Conservation (phyloP, 2,329 filamentous ascomycete species). For the Aureobasidium mangrovei region DNA sequence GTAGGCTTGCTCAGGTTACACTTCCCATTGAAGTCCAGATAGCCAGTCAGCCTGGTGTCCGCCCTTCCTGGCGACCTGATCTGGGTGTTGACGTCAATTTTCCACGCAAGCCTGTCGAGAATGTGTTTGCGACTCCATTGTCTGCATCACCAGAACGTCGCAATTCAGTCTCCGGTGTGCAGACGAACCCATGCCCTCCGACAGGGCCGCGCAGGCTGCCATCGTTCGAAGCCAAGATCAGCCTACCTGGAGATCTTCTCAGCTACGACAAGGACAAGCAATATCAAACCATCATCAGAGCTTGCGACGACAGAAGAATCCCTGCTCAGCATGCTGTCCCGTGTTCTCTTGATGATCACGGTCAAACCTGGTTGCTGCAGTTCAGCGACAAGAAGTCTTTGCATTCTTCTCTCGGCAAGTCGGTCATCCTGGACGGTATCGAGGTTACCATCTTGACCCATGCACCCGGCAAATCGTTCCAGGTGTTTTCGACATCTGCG, state of each 20-base stretch:
- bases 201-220: conserved; percentile 1
- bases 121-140: background rate
- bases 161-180: background rate
- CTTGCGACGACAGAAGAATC: background rate
- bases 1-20: background rate
- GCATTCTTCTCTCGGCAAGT: background rate
- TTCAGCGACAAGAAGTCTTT: background rate
- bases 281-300: background rate
- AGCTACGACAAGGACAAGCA: background rate
- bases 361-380: background rate
- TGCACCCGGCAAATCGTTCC: background rate
- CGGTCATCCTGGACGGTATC: background rate
- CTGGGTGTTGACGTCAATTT: background rate
- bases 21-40: background rate
- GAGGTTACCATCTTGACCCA: background rate
- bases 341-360: background rate
- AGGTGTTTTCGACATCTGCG: background rate
- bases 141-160: background rate
- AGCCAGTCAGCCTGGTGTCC: background rate
- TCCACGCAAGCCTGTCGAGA: background rate
- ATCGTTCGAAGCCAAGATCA: conserved; percentile 1
- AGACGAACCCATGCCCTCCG: background rate
- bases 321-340: background rate
- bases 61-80: background rate
- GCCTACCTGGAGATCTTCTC: background rate